These are phyloP conservation scores for Abelmoschus esculentus DNA, from an alignment of 345 rosid genomes.

Conservation along the genomic window DNA sequence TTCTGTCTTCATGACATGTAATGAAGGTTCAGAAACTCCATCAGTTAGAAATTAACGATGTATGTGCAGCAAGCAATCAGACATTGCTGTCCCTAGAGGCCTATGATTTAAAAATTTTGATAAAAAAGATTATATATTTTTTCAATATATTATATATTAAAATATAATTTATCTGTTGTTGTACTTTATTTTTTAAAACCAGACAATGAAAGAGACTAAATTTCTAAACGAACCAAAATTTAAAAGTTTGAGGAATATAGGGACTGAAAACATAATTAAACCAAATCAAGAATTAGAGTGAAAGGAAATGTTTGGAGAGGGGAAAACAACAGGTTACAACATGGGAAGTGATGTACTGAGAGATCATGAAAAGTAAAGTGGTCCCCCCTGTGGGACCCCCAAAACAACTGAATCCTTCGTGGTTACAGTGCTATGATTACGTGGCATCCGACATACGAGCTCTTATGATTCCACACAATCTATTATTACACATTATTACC, in stretches of 20 bases:
- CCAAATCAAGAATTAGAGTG: not conserved
- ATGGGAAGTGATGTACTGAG: not conserved
- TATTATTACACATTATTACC: not conserved
- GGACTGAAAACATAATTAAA: not conserved
- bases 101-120: too few species aligned
- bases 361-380: not conserved
- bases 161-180: too few species aligned
- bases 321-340: not conserved
- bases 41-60: too few species aligned
- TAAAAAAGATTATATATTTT: too few species aligned
- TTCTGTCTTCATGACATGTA: too few species aligned
- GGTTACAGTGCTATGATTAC: not conserved
- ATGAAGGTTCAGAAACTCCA: too few species aligned
- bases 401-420: not conserved
- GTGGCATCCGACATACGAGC: conserved; percentile 8
- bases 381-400: not conserved
- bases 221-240: too few species aligned
- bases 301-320: not conserved
- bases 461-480: not conserved
- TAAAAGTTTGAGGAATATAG: not conserved
- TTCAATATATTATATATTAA: too few species aligned
- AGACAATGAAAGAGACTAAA: too few species aligned
- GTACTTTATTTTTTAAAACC: too few species aligned
- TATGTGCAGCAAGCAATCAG: too few species aligned
- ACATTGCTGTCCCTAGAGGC: too few species aligned